These are phyloP conservation scores for Ophiostoma novo-ulmi DNA, from an alignment of 2,329 filamentous ascomycete species.

Conservation along the genomic window DNA sequence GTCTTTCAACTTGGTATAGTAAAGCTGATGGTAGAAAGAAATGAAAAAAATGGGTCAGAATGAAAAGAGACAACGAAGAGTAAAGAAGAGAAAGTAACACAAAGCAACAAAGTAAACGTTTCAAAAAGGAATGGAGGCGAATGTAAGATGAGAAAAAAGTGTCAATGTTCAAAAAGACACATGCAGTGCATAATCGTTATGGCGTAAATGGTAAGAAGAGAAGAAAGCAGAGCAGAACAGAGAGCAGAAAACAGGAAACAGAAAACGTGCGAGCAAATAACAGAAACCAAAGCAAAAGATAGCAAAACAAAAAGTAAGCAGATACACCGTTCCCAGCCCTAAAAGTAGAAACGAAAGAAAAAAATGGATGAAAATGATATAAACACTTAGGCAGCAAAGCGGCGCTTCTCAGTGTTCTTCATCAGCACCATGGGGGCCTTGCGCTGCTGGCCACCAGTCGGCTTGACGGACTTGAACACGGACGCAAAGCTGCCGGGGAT, in stretches of 20 bases:
- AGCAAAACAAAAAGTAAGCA: background rate
- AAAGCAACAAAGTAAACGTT: background rate
- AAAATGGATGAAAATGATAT: background rate
- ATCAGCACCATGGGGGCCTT: constrained; percentile 83
- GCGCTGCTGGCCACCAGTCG: constrained; percentile 56
- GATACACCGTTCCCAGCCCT: constrained; percentile 2
- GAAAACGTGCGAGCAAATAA: background rate
- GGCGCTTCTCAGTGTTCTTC: constrained; percentile 85
- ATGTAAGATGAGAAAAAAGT: constrained; percentile 1
- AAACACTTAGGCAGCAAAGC: constrained; percentile 15
- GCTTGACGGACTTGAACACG: constrained; percentile 60
- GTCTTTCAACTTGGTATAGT: constrained; percentile 8
- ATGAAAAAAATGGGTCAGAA: too few relatives aligned
- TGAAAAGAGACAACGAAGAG: background rate
- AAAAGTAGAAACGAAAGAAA: background rate
- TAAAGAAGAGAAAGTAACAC: background rate
- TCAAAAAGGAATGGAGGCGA: constrained; percentile 13
- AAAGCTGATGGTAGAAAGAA: background rate
- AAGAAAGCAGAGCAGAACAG: background rate
- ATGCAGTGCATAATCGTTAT: constrained; percentile 17
- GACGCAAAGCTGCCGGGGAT: constrained; percentile 62
- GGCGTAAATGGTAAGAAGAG: constrained; percentile 12
- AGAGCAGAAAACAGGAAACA: background rate
- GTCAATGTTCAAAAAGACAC: constrained; percentile 8
- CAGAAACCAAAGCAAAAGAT: background rate